Evolutionary conservation across 1,284 basidiomycete species (phyloP), one percentile per base, ranked within the genome.

Genomic region (Puccinia polysora): DNA sequence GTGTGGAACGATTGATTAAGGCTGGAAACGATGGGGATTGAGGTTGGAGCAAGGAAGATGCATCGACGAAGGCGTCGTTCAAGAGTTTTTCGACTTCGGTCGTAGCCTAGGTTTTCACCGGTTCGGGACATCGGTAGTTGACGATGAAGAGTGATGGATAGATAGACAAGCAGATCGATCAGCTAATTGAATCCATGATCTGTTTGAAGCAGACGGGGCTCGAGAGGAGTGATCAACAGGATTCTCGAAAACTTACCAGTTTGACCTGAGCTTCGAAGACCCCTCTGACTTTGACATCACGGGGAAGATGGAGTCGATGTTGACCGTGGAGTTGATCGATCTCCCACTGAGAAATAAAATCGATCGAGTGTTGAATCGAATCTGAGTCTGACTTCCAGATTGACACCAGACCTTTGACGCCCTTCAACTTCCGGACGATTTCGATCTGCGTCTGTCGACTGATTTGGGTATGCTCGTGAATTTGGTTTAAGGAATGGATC

Each of bases 371-470:
- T n/a, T 70, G 43, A 60, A 70, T 58, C 45, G 43, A 60, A 8
- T 70, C 68, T 14, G 36, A 47, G n/a, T 70, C 68, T 12, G 58
- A 38, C 25, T 62, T 70, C 68, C 68, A 70, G 32, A 52, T 70
- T 8, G 58, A 38, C 10, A 70, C 68, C 18, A 70, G 47, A 2
- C 58, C 58, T 15, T 58, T 56, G 36, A 70, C 68, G 23, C 68
- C 58, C 50, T 70, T 70, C 2, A 70, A 34, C n/a, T 70, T 70
- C 1, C 68, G 56, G 15, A 50, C 58, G 20, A 70, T 58, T 18
- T 70, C 68, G n/a, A 58, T 70, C 49, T 70, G 68, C 34, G 68
- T 70, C 23, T 70, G 68, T 62, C 68, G 45, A 30, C 58, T 53
- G 58, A 70, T 40, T 40, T 70, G 68, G 28, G 68, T 70, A 47